Percentiles rank a stretch among this genome's conserved stretches.
Evolutionary conservation across 2,329 filamentous ascomycete species (phyloP).

Genomic region (Ceratocystis cubensis): DNA sequence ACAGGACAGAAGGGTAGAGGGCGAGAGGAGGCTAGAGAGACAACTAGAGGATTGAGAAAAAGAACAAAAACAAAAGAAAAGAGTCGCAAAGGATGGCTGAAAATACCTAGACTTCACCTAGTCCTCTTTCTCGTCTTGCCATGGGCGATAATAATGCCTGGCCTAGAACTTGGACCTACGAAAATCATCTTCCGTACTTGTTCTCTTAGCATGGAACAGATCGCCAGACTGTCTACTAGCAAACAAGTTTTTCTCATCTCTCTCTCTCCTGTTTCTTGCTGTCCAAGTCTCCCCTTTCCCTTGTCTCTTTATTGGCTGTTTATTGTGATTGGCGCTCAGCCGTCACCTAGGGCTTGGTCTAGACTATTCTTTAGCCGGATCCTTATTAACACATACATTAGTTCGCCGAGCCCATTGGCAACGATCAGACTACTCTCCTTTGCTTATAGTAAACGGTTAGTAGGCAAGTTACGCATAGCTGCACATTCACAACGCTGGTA

Average conservation of each 20-base stretch:
- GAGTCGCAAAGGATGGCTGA: background rate
- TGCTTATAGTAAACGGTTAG: background rate
- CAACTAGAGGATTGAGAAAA: background rate
- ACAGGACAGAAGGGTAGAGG: background rate
- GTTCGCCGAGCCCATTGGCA: too few relatives aligned
- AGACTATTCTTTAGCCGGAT: background rate
- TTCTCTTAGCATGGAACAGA: background rate
- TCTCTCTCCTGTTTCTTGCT: background rate
- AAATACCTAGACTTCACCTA: background rate
- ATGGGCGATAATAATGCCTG: background rate
- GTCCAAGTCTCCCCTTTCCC: background rate
- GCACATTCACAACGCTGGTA: background rate
- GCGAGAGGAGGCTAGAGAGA: background rate
- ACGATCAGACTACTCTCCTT: background rate
- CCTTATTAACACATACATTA: background rate
- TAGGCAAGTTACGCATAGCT: too few relatives aligned
- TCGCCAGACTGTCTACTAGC: background rate
- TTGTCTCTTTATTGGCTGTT: background rate
- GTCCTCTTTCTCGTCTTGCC: background rate
- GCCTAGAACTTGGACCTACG: too few relatives aligned
- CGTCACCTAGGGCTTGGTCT: slow-evolving; percentile 5
- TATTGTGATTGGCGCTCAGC: slow-evolving; percentile 1
- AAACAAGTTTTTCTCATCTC: background rate
- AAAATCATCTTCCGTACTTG: background rate
- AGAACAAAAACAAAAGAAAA: background rate